Conservation (phyloP, 768 basidiomycete genomes). For the Myochromella boudieri region DNA sequence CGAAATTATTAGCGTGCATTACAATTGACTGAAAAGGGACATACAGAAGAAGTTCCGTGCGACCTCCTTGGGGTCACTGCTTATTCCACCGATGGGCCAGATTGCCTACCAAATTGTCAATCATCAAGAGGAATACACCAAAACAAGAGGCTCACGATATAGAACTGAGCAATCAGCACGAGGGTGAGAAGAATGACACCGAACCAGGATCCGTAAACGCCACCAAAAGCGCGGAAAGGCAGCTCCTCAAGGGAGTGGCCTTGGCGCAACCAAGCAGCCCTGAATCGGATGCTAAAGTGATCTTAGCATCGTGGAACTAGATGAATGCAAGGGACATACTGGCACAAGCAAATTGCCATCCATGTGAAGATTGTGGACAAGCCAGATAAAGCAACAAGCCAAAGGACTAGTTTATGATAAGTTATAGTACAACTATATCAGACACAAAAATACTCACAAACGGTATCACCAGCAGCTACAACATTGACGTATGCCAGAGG, state of each 20-base stretch:
- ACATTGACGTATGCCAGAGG: conserved; percentile 42
- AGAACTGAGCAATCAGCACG: conserved; percentile 46
- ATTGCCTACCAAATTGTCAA: conserved; percentile 27
- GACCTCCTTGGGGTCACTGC: conserved; percentile 23
- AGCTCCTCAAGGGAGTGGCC: conserved; percentile 46
- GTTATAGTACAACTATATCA: neutral
- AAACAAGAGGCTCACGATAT: conserved; percentile 28
- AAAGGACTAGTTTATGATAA: conserved; percentile 28
- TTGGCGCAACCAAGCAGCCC: conserved; percentile 41
- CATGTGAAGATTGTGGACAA: conserved; percentile 47
- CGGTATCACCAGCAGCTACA: conserved; percentile 30
- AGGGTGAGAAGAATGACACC: conserved; percentile 39
- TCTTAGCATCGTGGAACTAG: neutral
- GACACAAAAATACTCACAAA: conserved; percentile 30
- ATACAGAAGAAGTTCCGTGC: conserved; percentile 39
- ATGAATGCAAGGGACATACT: conserved; percentile 25
- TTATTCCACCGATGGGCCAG: conserved; percentile 39
- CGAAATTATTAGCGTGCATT: neutral
- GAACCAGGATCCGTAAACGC: conserved; percentile 45
- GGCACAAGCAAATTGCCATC: conserved; percentile 46
- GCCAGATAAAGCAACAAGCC: conserved; percentile 46
- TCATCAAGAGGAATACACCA: neutral
- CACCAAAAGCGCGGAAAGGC: conserved; percentile 43
- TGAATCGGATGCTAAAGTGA: conserved; percentile 39
- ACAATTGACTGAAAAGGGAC: conserved; percentile 11